A percentile compares a stretch with the other conserved stretches of the same genome.
phyloP scores from a whole-genome alignment of 306 rosid species.

The Castanea sativa region DNA sequence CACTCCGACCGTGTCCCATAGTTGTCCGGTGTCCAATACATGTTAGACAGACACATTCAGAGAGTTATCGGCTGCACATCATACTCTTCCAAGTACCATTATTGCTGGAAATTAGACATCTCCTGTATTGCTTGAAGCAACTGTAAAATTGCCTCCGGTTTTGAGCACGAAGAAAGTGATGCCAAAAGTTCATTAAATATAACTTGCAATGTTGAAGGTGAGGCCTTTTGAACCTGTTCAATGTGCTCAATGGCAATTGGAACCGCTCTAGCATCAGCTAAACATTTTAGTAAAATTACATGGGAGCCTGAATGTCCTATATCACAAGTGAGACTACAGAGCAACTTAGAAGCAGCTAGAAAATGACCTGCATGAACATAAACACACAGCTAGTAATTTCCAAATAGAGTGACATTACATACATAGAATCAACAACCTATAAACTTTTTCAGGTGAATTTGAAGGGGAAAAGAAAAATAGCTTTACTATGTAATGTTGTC shows the following conservation, averaged over 20 bases:
- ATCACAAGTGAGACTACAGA: conserved; percentile 42
- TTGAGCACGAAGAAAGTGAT: conserved; percentile 58
- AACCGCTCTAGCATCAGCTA: conserved; percentile 60
- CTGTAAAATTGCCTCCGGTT: conserved; percentile 48
- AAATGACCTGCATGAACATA: conserved; percentile 54
- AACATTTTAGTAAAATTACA: conserved; percentile 56
- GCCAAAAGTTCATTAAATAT: conserved; percentile 53
- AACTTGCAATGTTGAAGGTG: conserved; percentile 48
- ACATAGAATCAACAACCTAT: conserved; percentile 6
- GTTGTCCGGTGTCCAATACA: no score
- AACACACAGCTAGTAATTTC: neutral
- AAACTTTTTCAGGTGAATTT: neutral
- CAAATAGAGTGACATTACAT: neutral
- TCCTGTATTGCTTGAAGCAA: conserved; percentile 51
- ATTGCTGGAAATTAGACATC: conserved; percentile 20
- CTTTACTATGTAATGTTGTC: neutral
- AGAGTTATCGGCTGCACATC: conserved; percentile 8
- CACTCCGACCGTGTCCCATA: no score
- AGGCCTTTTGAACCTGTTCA: conserved; percentile 49
- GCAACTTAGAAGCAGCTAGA: conserved; percentile 60
- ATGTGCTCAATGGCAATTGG: conserved; percentile 57
- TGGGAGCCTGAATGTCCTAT: conserved; percentile 49
- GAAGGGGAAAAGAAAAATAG: conserved; percentile 10
- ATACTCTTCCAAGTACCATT: conserved; percentile 24
- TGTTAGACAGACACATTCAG: neutral